Evolutionary conservation across 2,329 filamentous ascomycete species (phyloP), one percentile per base, ranked within the genome.

Genomic region (Orbilia blumenaviensis): DNA sequence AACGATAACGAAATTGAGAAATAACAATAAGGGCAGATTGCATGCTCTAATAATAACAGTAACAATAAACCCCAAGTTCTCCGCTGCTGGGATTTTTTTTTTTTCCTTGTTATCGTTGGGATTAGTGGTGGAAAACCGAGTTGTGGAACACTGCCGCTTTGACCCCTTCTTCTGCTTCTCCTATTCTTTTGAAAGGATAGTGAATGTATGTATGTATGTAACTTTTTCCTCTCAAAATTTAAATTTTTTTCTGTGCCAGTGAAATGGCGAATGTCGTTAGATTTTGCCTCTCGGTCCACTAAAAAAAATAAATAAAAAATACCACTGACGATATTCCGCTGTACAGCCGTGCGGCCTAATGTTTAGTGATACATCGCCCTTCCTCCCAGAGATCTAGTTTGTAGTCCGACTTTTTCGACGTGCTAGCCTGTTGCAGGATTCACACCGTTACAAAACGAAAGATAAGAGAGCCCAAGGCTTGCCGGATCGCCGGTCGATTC

Each of bases 131-230:
- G 71, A 58, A 75, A 63, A 48, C 42, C 71, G 63, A 62, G 63
- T 56, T 75, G 71, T 75, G 71, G 71, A 75, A 75, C 62, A 75
- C 71, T 25, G 71, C 71, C 71, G 71, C 71, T 75, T 75, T 75
- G 71, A 75, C 71, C 71, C 46, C 63, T 68, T 66, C 62, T 50
- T 23, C 38, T 54, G 34, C 32, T 56, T 63, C 63, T 67, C 71
- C 71, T 67, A 67, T 75, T 75, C 52, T 62, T 27, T 56, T 34
- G n/a, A n/a, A 23, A 56, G 62, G 41, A 46, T 16, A 21, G 23
- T 36, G 52, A 41, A 50, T 14, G 41, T 60, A 44, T 56, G n/a
- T n/a, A n/a, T n/a, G n/a, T n/a, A n/a, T n/a, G n/a, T n/a, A n/a
- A n/a, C 41, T 27, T 50, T 60, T 61, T 48, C 42, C 27, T 34